Conservation (phyloP, 495 filamentous ascomycete genomes). For the Bombardia bombarda region DNA sequence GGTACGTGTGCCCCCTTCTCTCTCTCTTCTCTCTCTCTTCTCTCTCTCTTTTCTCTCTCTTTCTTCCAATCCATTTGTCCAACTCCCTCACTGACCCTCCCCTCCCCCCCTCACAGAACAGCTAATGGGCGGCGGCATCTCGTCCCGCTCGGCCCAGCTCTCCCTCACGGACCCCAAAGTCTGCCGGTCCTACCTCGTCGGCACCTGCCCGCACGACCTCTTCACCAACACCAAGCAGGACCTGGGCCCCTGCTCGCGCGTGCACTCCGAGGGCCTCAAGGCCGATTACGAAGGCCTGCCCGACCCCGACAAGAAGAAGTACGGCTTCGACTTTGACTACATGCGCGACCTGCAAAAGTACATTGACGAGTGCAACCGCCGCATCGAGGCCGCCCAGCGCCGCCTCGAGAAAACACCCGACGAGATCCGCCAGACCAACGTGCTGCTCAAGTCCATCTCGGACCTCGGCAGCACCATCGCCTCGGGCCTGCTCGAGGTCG, state of each 20-base stretch:
- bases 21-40: too few relatives aligned
- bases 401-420: conserved; percentile 95
- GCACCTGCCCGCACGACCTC: conserved; percentile 95
- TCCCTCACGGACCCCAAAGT: conserved; percentile 88
- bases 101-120: conserved; percentile 51
- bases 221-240: conserved; percentile 99
- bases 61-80: too few relatives aligned
- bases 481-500: conserved; percentile 74
- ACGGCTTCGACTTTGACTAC: conserved; percentile 95
- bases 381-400: conserved; percentile 84
- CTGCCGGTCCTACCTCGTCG: conserved; percentile 88
- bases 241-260: conserved; percentile 81
- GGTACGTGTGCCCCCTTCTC: conserved; percentile 43
- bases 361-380: conserved; percentile 91
- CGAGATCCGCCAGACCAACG: conserved; percentile 95
- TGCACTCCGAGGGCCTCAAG: conserved; percentile 83
- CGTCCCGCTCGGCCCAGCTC: conserved; percentile 67
- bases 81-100: not conserved
- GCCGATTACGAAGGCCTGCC: conserved; percentile 70
- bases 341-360: conserved; percentile 90
- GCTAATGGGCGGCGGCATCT: conserved; percentile 67
- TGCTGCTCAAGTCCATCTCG: conserved; percentile 78
- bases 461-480: conserved; percentile 75
- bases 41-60: too few relatives aligned
- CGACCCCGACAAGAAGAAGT: conserved; percentile 60